A percentile compares a stretch with the other conserved stretches of the same genome.
Evolutionary conservation across 768 basidiomycete genomes (phyloP).

Genomic region (Suillus variegatus): DNA sequence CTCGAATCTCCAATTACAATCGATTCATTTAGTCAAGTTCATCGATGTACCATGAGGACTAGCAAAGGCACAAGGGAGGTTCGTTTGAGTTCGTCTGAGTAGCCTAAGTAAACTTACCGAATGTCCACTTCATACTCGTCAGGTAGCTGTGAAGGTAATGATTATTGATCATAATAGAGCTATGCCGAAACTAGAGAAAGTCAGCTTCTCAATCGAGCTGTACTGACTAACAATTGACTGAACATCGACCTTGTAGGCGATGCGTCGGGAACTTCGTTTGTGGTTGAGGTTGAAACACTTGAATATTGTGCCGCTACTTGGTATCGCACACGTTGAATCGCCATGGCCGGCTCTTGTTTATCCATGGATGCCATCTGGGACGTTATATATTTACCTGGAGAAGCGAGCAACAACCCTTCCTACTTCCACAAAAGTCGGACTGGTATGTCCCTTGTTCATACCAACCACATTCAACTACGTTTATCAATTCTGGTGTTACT

Average conservation of each 20-base stretch:
- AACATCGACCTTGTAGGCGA: conserved; percentile 7
- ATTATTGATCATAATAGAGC: background rate
- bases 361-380: conserved; percentile 6
- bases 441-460: background rate
- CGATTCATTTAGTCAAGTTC: background rate
- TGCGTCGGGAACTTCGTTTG: conserved; percentile 21
- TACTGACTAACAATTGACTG: background rate
- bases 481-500: background rate
- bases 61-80: background rate
- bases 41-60: background rate
- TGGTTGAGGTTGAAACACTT: conserved; percentile 20
- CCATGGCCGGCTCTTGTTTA: background rate
- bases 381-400: background rate
- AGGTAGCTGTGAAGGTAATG: background rate
- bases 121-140: background rate
- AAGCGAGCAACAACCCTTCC: background rate
- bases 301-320: conserved; percentile 23
- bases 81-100: background rate
- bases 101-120: background rate
- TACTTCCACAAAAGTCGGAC: background rate
- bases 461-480: background rate
- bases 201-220: background rate
- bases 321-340: conserved; percentile 9
- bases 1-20: background rate
- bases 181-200: background rate